Base-by-base conservation (phyloP, 1,284 basidiomycete genomes). In the Apiotrichum akiyoshidainum region DNA sequence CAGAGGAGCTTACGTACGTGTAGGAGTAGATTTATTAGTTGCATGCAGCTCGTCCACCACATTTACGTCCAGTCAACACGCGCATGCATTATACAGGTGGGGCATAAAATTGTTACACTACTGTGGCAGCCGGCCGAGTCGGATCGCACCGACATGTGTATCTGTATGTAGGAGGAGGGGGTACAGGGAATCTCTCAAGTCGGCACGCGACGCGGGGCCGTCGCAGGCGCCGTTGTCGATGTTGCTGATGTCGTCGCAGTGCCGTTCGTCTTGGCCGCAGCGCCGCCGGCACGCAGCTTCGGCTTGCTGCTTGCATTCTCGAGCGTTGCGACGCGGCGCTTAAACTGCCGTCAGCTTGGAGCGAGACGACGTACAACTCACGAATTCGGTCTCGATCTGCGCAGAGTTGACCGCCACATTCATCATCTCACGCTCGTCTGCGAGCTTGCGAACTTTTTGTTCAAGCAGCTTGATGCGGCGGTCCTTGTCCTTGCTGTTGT, bases 361-460 rank as follows among this genome's bases (percentile, higher is more conserved):
- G 17, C 5, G n/a, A 21, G 42, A 19, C 17, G 14, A 7, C 8
- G 17, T n/a, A n/a, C 9, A 37, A 44, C 42, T 47, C 31, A 47
- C 31, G 11, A 44, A 26, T 31, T 52, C 51, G 17, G 40, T 52
- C 41, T 52, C 39, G 26, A 52, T 52, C 51, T 52, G 51, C 22
- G 51, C 40, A 10, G 16, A n/a, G 51, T 52, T 52, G 41, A 33
- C 33, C 2, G 51, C 51, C 5, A 52, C 51, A 11, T 41, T 42
- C 40, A 44, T 31, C 41, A 52, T 31, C 31, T 52, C 51, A n/a
- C 40, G 51, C 17, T 52, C 41, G 39, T 52, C 21, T 5, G 26
- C 26, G 19, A 52, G 41, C 17, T 41, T 40, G 39, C 69, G 40
- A 11, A 52, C 12, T 41, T 52, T 41, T 11, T 31, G 41, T 31